Evolutionary conservation across 805 yeast species (phyloP), one percentile per base, ranked within the genome.

Genomic region (Ogataea methylovora): DNA sequence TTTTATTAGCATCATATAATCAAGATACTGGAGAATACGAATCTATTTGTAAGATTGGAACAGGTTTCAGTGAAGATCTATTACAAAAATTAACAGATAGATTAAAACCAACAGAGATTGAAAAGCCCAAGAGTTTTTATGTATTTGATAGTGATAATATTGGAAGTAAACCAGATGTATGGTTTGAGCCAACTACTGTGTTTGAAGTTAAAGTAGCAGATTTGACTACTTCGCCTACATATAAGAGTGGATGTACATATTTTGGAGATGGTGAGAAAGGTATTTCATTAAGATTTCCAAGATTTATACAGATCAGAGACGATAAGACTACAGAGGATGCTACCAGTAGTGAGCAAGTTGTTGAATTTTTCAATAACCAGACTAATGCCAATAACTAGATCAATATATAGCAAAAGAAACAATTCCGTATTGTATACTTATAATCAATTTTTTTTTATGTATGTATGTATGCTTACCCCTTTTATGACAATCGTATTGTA

Each of bases 31-130:
- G 94, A 16, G 97, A 88, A 49, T 86, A 73, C 54, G 97, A 92
- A 57, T 84, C 97, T 0, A 81, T 94, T 27, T 92, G 98, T 63
- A 92, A 92, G 56, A 88, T 94, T 36, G 98, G 98, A 31, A 92
- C 98, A 1, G 98, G 98, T 0, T 92, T 92, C 52, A 75, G 87
- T 27, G 98, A 92, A 44, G 97, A 81, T 43, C 71, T 78, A 49
- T 66, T 92, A 37, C 75, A 74, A 24, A 60, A 59, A 19, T 55
- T 92, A 22, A 67, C 79, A 47, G 71, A 69, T 18, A 65, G 65
- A 32, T 66, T 92, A 38, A 74, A 79, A 27, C 79, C 84, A 3
- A 76, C 86, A 0, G 92, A 77, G 34, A 70, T 76, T 11, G 50
- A 61, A 0, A 61, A 54, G n/a, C 82, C 95, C 2, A 81, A 77